Base-by-base conservation (phyloP, 441 rosid genomes). In the Croton laevigatus region DNA sequence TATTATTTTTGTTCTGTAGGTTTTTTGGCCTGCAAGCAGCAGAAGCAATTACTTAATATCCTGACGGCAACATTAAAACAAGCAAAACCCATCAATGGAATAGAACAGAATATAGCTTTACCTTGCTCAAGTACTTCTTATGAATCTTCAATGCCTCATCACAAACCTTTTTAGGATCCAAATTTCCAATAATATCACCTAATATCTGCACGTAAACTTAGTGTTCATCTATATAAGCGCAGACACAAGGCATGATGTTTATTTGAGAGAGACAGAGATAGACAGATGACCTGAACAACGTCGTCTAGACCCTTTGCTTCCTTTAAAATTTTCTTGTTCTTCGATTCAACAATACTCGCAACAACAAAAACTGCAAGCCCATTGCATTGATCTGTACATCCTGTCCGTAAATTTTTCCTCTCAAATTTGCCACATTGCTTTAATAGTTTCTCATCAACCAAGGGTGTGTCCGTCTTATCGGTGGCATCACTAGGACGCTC, bases 241-340 rank as follows among this genome's bases (percentile, higher is more conserved):
- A 57, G 46, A 62, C 23, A 22, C 42, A 27, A 58, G 12, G 3
- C 19, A 20, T 16, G 10, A 40, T 19, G 49, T 16, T 38, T 17
- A 45, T 27, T 19, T 49, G 42, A 55, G 17, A 17, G 38, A 34
- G 52, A 61, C 62, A 42, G 75, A 76, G 20, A 54, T 71, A 68
- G 76, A 74, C 64, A 68, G 72, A 54, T 66, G 71, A 91, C 97
- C 93, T 86, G 85, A 71, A 89, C 93, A 61, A 94, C 86, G 68
- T 94, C 99, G 74, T 94, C 98, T 45, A 90, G 72, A 66, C 96
- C 97, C 78, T 87, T 88, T 11, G 98, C 97, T 79, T 85, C 97
- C 80, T 84, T 87, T 62, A 92, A 70, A 75, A 94, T 89, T 79
- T 67, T 76, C 78, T 90, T 92, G 82, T 89, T 91, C 88, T 89